Percentiles rank a stretch among this genome's conserved stretches.
Conservation (phyloP, 2,329 filamentous ascomycete species). For the Colletotrichum sojae region DNA sequence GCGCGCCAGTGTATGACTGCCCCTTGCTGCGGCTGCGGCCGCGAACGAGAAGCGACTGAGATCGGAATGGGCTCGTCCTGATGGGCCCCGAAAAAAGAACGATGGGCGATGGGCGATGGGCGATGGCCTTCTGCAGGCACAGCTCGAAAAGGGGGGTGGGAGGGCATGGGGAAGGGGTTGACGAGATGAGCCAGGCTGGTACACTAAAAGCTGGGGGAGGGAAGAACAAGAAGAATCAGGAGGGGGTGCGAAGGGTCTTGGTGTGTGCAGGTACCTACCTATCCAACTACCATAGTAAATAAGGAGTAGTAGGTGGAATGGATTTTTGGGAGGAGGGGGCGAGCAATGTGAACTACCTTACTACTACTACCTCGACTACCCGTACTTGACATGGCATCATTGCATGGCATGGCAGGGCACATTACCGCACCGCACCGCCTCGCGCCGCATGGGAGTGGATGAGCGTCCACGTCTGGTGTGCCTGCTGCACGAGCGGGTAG, state of each 20-base stretch:
- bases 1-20: constrained; percentile 33
- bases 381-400: constrained; percentile 7
- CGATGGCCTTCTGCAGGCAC: constrained; percentile 36
- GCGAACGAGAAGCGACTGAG: constrained; percentile 24
- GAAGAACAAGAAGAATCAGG: constrained; percentile 1
- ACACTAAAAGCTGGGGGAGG: too few relatives aligned
- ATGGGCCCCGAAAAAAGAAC: constrained; percentile 17
- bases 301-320: constrained; percentile 3
- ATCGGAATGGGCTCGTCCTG: constrained; percentile 28
- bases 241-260: constrained; percentile 11
- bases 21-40: constrained; percentile 5
- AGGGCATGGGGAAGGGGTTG: constrained; percentile 8
- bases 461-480: constrained; percentile 32
- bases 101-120: constrained; percentile 30
- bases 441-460: constrained; percentile 6
- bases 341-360: neutral
- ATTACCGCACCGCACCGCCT: too few relatives aligned
- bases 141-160: neutral
- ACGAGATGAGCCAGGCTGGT: neutral
- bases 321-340: neutral
- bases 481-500: constrained; percentile 61
- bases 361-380: too few relatives aligned
- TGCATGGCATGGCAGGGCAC: neutral
- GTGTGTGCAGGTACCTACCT: neutral
- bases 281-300: too few relatives aligned